Conservation (phyloP, 1,284 basidiomycete genomes). For the Trichosporon faecale region DNA sequence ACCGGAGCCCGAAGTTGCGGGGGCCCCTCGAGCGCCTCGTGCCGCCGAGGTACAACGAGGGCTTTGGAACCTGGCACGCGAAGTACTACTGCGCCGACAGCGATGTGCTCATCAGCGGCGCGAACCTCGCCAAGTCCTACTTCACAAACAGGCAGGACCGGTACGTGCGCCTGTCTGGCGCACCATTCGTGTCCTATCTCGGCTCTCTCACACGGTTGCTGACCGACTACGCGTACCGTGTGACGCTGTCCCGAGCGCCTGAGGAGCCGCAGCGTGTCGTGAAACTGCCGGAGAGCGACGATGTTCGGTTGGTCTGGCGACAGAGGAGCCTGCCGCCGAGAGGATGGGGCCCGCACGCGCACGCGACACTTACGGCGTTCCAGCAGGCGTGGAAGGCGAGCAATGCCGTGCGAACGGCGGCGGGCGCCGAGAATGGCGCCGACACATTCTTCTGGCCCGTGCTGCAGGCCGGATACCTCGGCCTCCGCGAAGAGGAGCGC, state of each 20-base stretch:
- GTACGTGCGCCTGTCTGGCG: constrained; percentile 70
- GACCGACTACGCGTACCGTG: constrained; percentile 68
- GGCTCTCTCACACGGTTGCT: constrained; percentile 69
- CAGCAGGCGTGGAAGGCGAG: constrained; percentile 48
- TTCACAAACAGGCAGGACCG: constrained; percentile 94
- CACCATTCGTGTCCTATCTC: constrained; percentile 73
- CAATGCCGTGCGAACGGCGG: constrained; percentile 35
- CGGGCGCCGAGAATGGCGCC: constrained; percentile 33
- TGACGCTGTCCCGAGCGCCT: constrained; percentile 9
- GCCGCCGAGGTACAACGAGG: constrained; percentile 92
- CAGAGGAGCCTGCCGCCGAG: constrained; percentile 37
- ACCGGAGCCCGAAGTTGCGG: constrained; percentile 77
- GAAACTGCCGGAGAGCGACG: not conserved
- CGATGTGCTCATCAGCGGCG: constrained; percentile 86
- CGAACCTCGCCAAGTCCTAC: constrained; percentile 92
- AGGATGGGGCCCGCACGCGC: constrained; percentile 41
- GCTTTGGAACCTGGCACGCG: constrained; percentile 97
- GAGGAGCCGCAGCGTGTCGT: constrained; percentile 17
- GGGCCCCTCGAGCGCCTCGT: constrained; percentile 71
- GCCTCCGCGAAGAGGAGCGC: constrained; percentile 74
- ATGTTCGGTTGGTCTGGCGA: constrained; percentile 13
- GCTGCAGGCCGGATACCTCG: constrained; percentile 79
- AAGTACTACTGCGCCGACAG: constrained; percentile 95
- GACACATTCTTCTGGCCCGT: constrained; percentile 71
- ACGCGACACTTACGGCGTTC: constrained; percentile 48